Base-by-base conservation (phyloP, 192 early-diverging fungal genomes). In the Gigaspora rosea region DNA sequence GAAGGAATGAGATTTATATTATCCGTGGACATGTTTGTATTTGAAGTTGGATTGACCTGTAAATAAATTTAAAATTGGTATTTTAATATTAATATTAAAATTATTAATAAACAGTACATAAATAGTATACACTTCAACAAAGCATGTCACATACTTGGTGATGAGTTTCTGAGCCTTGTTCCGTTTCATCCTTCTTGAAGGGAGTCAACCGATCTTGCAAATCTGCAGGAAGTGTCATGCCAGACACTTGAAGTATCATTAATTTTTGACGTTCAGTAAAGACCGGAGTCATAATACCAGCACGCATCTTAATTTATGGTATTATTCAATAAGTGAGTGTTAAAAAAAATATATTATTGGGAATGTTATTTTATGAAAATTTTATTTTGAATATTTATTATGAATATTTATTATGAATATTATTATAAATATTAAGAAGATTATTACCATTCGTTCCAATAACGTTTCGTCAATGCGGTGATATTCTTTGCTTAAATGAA, bases 251-350 rank as follows among this genome's bases (percentile, higher is more conserved):
- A 11, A 92, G 77, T 3, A 93, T 80, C 76, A 88, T 88, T 13
- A 80, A 54, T 76, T 93, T 94, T 78, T 94, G 93, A 66, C 87
- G 84, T 73, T 94, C 91, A 0, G 91, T 94, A 65, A 94, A 94
- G 0, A 88, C 84, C 3, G 92, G 89, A 0, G 88, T 91, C 62
- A 89, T 82, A 16, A 94, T 81, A n/a, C 91, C 90, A 18, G 85
- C 83, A 8, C 91, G 85, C 4, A 91, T 81, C 78, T 94, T 74
- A 11, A 92, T 72, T 10, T 64, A 41, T 41, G 3, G 41, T 6
- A 41, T 6, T 7, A 41, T 41, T 41, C 3, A 41, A 6, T 41
- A 41, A 0, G 41, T 41, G 2, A 41, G 7, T 41, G 41, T 41
- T 41, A 41, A 2, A 41, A 41, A 2, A 41, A 75, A n/a, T n/a